Conservation (phyloP, 2,329 filamentous ascomycete species). For the Cordyceps cateniannulata region DNA sequence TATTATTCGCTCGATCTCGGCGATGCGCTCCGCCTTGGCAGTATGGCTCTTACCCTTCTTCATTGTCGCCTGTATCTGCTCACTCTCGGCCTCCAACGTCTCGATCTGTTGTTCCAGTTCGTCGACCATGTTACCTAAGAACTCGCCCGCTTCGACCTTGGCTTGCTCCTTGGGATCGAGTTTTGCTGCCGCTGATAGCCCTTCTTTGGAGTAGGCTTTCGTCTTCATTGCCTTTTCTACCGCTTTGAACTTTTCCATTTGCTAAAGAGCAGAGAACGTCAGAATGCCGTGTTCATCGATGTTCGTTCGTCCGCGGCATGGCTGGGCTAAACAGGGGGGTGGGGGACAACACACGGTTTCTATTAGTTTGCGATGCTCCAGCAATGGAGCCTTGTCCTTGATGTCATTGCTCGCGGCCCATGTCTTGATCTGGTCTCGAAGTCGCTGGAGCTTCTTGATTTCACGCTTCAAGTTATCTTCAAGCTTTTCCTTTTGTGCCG, state of each 20-base stretch:
- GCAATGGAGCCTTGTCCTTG: conserved; percentile 94
- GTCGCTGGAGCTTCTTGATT: conserved; percentile 98
- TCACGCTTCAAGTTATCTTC: conserved; percentile 98
- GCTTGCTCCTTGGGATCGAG: conserved; percentile 97
- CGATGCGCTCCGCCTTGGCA: conserved; percentile 78
- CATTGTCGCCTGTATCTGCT: conserved; percentile 77
- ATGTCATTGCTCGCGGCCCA: conserved; percentile 98
- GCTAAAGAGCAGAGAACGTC: conserved; percentile 42
- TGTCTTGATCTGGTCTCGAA: conserved; percentile 98
- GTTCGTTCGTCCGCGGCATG: background rate
- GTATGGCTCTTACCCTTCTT: conserved; percentile 92
- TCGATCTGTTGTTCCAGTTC: conserved; percentile 93
- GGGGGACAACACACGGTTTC: conserved; percentile 67
- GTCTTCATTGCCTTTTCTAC: conserved; percentile 99
- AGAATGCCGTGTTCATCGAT: background rate
- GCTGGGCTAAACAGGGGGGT: background rate
- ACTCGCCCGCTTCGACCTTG: conserved; percentile 81
- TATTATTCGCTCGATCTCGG: conserved; percentile 74
- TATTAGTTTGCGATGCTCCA: conserved; percentile 92
- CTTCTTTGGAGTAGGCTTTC: conserved; percentile 98
- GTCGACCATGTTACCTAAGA: conserved; percentile 80
- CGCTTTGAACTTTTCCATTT: conserved; percentile 99
- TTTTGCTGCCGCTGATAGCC: conserved; percentile 82
- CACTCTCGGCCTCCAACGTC: conserved; percentile 81
- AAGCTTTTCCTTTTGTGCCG: conserved; percentile 94